A percentile compares a stretch with the other conserved stretches of the same genome.
Conservation (phyloP, 192 early-diverging fungal species). For the Phycomyces blakesleeanus region DNA sequence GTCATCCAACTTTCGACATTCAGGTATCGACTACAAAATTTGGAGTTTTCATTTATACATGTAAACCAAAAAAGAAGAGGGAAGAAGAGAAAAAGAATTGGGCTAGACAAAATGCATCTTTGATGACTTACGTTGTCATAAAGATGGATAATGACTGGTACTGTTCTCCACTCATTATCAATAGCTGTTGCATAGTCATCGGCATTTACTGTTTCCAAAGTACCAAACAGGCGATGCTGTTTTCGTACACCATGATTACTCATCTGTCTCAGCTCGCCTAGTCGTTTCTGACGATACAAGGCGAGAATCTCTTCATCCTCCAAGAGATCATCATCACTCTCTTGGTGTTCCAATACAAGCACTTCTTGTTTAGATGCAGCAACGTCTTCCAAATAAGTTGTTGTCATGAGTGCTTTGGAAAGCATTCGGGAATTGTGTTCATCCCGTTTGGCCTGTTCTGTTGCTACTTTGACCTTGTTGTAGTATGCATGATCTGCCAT, state of each 20-base stretch:
- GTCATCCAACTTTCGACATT: constrained; percentile 41
- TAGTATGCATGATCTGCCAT: constrained; percentile 51
- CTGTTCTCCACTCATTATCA: constrained; percentile 45
- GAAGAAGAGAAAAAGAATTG: background rate
- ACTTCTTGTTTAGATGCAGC: constrained; percentile 18
- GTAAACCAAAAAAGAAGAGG: constrained; percentile 3
- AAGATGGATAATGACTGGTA: constrained; percentile 49
- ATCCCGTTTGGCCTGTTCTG: constrained; percentile 19
- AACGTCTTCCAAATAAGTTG: constrained; percentile 34
- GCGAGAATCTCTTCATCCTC: constrained; percentile 35
- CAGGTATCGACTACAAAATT: constrained; percentile 19
- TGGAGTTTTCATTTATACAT: too few species aligned
- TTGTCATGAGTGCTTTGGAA: constrained; percentile 43
- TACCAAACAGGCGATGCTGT: constrained; percentile 43
- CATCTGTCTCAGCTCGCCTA: constrained; percentile 35
- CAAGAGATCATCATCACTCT: constrained; percentile 23
- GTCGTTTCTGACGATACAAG: constrained; percentile 39
- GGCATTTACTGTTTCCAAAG: constrained; percentile 41
- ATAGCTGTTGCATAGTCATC: constrained; percentile 47
- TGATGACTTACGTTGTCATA: constrained; percentile 42
- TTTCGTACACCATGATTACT: constrained; percentile 23
- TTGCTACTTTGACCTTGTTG: constrained; percentile 31
- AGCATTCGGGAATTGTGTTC: constrained; percentile 45
- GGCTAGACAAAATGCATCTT: background rate
- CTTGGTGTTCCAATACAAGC: constrained; percentile 26